Evolutionary conservation across 208 protist species (phyloP), one percentile per base, ranked within the genome.

Genomic region (Porcisia hertigi): DNA sequence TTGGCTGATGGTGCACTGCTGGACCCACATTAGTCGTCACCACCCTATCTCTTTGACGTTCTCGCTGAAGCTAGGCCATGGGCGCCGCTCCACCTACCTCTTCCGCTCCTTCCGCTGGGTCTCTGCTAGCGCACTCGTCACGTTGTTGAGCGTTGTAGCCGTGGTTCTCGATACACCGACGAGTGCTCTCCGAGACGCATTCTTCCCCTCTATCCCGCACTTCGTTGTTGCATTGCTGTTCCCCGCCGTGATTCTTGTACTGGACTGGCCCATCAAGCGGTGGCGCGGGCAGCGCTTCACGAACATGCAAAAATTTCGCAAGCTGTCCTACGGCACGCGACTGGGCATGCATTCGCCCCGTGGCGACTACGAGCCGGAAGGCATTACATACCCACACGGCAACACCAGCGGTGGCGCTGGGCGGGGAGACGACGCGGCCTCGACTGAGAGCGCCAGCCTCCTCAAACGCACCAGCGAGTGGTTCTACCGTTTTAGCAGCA

Each of bases 331-430:
- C 81, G 93, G 91, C 34, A 98, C 94, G 12, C 91, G 93, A 2
- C 87, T 98, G 5, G 94, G 94, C 53, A 98, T 98, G 94, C 94
- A 98, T 83, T 95, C 90, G 4, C 94, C 94, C 7, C 83, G 93
- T 43, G 94, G 94, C 0, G 94, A 98, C 73, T 96, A 98, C 75
- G 92, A 97, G 70, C 92, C 91, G 41, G 91, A 97, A 65, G 86
- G 89, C 3, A 77, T 86, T 30, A 86, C 83, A 3, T 91, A 86
- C 69, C 83, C 67, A 0, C 76, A 71, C 70, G 52, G 41, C 57
- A 73, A 18, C 53, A 58, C 54, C 30, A 70, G 43, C 34, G 53
- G 14, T n/a, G 76, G 60, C 57, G 57, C 57, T 62, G 57, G 12
- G 57, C 8, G n/a, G 36, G 64, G 53, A 23, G 36, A 34, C 16